Evolutionary conservation across 2,329 filamentous ascomycete genomes (phyloP), one percentile per base, ranked within the genome.

Genomic region (Volutella citrinella): DNA sequence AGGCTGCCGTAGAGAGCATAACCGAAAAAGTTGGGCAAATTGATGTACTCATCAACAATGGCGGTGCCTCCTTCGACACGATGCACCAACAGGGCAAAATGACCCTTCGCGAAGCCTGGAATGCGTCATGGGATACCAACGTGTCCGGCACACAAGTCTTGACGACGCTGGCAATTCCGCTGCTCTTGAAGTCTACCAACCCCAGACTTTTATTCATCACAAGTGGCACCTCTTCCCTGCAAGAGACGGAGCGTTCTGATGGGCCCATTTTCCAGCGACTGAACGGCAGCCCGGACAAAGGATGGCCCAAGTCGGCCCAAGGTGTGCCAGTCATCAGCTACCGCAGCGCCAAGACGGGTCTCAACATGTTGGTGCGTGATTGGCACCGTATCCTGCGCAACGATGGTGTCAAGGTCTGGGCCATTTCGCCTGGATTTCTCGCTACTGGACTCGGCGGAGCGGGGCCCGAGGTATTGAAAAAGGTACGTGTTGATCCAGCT

Each of bases 121-220:
- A 65, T 40, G 56, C 61, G 19, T 53, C 65, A 12, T 74, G 61
- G 51, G 58, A 70, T 30, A 56, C 69, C 38, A 76, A 76, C 46
- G 63, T 68, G 4, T 49, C 66, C 0, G 64, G 71, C n/a, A 62
- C 62, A 4, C 49, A 64, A 18, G 54, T 64, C 18, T 36, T 66
- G 16, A 66, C 65, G 0, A 44, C 51, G 26, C 51, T 55, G 0
- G 57, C 64, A 36, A 40, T 57, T 13, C 69, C 69, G 0, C 52
- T 75, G 0, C 61, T 74, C 0, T 54, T 73, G 7, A 13, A 32
- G 4, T 45, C 61, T 3, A 23, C 54, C 0, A 60, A 66, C 22
- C 67, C 69, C 0, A 57, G 69, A 2, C 41, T 74, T 26, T 34
- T 72, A 24, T 74, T 75, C 51, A 47, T 75, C 17, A 62, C 66